Base-by-base conservation (phyloP, 176 grass and related monocot genomes). In the Alopecurus myosuroides region DNA sequence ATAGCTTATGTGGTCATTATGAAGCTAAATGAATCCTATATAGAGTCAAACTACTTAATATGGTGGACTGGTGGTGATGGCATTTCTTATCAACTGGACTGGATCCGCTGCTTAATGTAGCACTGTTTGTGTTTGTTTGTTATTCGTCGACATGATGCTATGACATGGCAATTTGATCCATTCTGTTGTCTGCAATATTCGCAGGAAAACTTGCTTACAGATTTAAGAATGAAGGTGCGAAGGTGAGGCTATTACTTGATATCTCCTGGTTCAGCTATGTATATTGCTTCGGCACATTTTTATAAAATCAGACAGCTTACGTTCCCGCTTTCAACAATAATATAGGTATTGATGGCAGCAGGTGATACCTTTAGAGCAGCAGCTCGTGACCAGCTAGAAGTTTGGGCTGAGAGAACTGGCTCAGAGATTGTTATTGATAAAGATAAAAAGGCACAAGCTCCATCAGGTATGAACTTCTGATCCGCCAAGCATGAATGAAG, bases 281-380 rank as follows among this genome's bases (percentile, higher is more conserved):
- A 36, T 76, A 87, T 77, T 48, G 23, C 44, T 45, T 30, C 9
- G 8, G 7, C 2, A 46, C 41, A 26, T 70, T 36, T 1, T 11
- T 84, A 40, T 78, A 22, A 20, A 86, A 29, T 74, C 82, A 56
- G 46, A 41, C 18, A 67, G 46, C 53, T 79, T 40, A 36, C 64
- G n/a, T 31, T 74, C 58, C 9, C 42, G 48, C 46, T 60, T 86
- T 87, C 57, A 82, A 80, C 39, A 11, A 14, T 89, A 53, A 75
- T 92, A 79, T 73, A 96, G 93, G 89, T 98, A 89, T 78, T 98
- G 88, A 89, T 98, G 89, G 93, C 93, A 70, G 97, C 97, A 83
- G 97, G 97, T 85, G 93, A 98, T 84, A 98, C 97, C 48, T 96
- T 94, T 70, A 86, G 93, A 85, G 93, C 97, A 82, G 97, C 93